Base-by-base conservation (phyloP, 2,329 filamentous ascomycete species). In the Verticillium nubilum region DNA sequence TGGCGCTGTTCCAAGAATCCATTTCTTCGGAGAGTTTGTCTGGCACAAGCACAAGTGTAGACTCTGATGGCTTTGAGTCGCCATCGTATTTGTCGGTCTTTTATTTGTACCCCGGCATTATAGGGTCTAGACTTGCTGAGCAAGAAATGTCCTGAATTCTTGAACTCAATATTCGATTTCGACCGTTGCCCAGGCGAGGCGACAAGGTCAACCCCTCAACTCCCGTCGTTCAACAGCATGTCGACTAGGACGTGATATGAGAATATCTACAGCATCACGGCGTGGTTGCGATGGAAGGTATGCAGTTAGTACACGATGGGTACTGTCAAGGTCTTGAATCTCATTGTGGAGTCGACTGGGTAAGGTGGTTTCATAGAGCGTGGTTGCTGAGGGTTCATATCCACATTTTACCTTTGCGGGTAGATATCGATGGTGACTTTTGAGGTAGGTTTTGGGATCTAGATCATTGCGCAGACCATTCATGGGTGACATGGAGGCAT, bases 1-100 rank as follows among this genome's bases (percentile, higher is more conserved):
- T 73, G 60, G 68, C 69, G 0, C 53, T 73, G 23, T 70, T 75
- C 42, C 65, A 67, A 19, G 73, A 76, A 33, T 73, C 58, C 23
- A 59, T 54, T 2, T 61, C 33, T 31, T 19, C 33, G 33, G 33
- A n/a, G 33, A 17, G 7, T 37, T 37, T 37, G 33, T 37, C 33
- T 37, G 33, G 33, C 33, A 37, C 33, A 37, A 3, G 33, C 33
- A 37, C 33, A 37, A 37, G 33, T 37, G 33, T 37, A 37, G 33
- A 37, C 33, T 37, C 33, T 37, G 33, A 37, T 37, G 33, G 33
- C 33, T 37, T 37, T 37, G 15, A 37, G 33, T 37, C 33, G 33
- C n/a, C 33, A 37, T 37, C 33, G 33, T 17, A 37, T 37, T n/a
- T 17, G 33, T 37, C 5, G 33, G 15, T 17, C 33, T 37, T 37